Conservation (phyloP, 2,329 filamentous ascomycete species). For the Sporothrix curviconia region DNA sequence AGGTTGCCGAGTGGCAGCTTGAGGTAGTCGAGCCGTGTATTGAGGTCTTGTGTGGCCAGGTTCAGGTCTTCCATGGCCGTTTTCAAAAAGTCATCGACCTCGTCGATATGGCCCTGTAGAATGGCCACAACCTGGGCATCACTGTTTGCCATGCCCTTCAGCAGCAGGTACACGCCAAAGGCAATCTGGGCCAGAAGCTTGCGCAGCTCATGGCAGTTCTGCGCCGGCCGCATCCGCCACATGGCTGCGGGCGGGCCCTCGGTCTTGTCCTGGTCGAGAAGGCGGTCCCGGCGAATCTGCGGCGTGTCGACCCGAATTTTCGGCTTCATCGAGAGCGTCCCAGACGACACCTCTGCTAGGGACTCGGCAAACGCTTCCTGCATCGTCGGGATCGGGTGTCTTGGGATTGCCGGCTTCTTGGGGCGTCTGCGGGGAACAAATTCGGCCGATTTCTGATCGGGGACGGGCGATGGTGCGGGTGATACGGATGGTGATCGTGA, state of each 20-base stretch:
- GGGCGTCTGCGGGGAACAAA: conserved; percentile 5
- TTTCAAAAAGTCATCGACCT: conserved; percentile 86
- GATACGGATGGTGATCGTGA: conserved; percentile 10
- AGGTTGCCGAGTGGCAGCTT: conserved; percentile 79
- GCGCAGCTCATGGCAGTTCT: conserved; percentile 78
- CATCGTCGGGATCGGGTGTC: conserved; percentile 68
- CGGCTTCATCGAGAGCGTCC: conserved; percentile 40
- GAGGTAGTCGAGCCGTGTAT: conserved; percentile 70
- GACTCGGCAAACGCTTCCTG: conserved; percentile 80
- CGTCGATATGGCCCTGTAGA: conserved; percentile 84
- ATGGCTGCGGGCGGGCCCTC: conserved; percentile 64
- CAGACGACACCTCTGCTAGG: conserved; percentile 61
- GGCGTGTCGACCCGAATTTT: conserved; percentile 50
- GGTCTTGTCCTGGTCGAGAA: conserved; percentile 62
- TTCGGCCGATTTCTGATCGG: conserved; percentile 10
- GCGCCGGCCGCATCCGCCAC: conserved; percentile 70
- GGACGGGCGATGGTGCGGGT: conserved; percentile 1
- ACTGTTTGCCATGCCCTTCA: conserved; percentile 80
- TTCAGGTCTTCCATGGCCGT: conserved; percentile 79
- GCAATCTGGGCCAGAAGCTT: conserved; percentile 89
- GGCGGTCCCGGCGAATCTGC: conserved; percentile 54
- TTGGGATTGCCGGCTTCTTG: conserved; percentile 27
- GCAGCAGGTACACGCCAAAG: conserved; percentile 83
- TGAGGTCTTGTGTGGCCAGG: conserved; percentile 70
- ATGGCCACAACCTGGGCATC: conserved; percentile 83